Conservation (phyloP, 2,329 filamentous ascomycete genomes). For the Metarhizium anisopliae region DNA sequence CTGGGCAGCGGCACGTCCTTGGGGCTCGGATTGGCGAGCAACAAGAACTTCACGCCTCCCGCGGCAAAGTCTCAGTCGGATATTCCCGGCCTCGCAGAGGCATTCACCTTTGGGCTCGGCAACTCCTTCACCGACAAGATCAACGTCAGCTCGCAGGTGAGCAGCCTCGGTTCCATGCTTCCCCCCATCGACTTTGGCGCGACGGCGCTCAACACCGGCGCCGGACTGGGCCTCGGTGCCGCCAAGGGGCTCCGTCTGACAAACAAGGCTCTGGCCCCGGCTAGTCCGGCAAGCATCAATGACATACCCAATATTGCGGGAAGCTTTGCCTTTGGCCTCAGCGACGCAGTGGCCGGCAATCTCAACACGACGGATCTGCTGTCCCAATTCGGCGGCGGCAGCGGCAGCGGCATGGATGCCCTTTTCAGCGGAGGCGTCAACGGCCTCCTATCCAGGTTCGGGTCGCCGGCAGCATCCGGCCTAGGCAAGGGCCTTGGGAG, state of each 20-base stretch:
- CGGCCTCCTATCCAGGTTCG: slow-evolving; percentile 5
- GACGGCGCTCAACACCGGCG: slow-evolving; percentile 9
- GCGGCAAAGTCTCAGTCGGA: not conserved
- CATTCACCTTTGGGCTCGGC: slow-evolving; percentile 10
- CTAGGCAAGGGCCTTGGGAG: slow-evolving; percentile 19
- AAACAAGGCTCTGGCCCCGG: slow-evolving; percentile 5
- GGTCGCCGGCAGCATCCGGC: slow-evolving; percentile 14
- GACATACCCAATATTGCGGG: slow-evolving; percentile 11
- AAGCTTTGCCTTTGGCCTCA: slow-evolving; percentile 14
- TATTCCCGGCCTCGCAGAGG: slow-evolving; percentile 5
- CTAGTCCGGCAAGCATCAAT: slow-evolving; percentile 2
- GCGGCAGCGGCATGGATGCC: not conserved
- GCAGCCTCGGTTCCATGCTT: slow-evolving; percentile 4
- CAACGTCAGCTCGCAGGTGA: slow-evolving; percentile 4
- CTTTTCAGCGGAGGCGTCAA: not conserved
- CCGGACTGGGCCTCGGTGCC: slow-evolving; percentile 11
- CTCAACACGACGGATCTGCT: slow-evolving; percentile 10
- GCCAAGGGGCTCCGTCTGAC: slow-evolving; percentile 12
- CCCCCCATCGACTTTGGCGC: slow-evolving; percentile 7
- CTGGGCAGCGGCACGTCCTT: slow-evolving; percentile 9
- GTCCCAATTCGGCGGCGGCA: not conserved
- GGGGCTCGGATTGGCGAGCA: slow-evolving; percentile 9
- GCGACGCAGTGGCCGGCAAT: slow-evolving; percentile 11
- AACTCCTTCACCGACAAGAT: slow-evolving; percentile 10
- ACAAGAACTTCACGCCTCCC: slow-evolving; percentile 2